phyloP scores from a whole-genome alignment of 176 grass and related monocot species.

The Carex littledalei region DNA sequence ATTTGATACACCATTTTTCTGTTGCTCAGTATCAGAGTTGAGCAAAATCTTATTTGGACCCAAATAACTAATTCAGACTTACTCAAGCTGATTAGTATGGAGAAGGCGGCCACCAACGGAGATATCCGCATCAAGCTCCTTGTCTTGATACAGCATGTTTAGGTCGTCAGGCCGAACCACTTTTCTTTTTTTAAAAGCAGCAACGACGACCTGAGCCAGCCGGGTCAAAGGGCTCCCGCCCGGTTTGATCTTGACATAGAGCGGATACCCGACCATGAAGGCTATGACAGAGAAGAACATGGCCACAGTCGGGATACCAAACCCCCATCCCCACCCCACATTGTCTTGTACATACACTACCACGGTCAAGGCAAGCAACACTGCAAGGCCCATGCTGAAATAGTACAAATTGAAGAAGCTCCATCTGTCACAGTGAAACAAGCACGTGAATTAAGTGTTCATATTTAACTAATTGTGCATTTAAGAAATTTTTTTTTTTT shows the following conservation, averaged over 20 bases:
- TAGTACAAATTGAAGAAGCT: conserved; percentile 71
- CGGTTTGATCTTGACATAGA: conserved; percentile 49
- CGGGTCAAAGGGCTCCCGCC: conserved; percentile 56
- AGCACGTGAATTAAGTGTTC: background rate
- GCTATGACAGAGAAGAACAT: conserved; percentile 44
- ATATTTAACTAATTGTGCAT: conserved; percentile 17
- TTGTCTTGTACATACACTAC: conserved; percentile 67
- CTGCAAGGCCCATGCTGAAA: conserved; percentile 45
- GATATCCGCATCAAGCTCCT: conserved; percentile 52
- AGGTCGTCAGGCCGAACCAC: conserved; percentile 25
- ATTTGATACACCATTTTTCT: background rate
- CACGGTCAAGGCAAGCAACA: conserved; percentile 39
- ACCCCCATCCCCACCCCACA: conserved; percentile 61
- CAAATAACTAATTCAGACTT: conserved; percentile 12
- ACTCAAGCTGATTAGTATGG: conserved; percentile 69
- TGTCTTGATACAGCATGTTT: conserved; percentile 47
- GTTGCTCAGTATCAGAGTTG: background rate
- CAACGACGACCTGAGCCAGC: conserved; percentile 38
- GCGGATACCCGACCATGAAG: conserved; percentile 49
- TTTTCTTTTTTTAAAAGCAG: conserved; percentile 55
- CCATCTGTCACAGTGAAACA: conserved; percentile 31
- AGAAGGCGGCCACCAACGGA: conserved; percentile 49
- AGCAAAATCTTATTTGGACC: background rate
- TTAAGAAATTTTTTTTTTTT: background rate
- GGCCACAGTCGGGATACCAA: conserved; percentile 50